Base-by-base conservation (phyloP, 2,329 filamentous ascomycete species). In the Fusarium gaditjirri region DNA sequence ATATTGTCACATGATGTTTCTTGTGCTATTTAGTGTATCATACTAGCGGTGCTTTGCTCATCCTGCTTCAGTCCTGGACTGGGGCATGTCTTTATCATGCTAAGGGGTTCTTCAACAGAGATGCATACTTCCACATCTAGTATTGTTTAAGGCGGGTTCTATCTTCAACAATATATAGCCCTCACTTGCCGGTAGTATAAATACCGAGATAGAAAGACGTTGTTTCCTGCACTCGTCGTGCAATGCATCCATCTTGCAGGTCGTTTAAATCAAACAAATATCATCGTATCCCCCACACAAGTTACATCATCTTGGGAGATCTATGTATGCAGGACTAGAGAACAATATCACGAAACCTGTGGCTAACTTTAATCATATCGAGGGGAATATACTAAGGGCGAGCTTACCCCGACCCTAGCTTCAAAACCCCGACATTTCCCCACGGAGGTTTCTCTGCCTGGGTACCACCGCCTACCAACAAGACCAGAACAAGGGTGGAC, bases 391-490 rank as follows among this genome's bases (percentile, higher is more conserved):
- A 44, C 36, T 31, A 47, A 73, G 49, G 60, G 64, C 56, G 54
- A 67, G 49, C 52, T 71, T 57, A 49, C 70, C 55, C 50, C 66
- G 70, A 68, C 62, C 62, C 57, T 66, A 70, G 70, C 55, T 54
- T 42, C 10, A 25, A 58, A 73, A 71, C 70, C 70, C 70, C 70
- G 70, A 73, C 58, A 71, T 73, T 73, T 73, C 70, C 70, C 70
- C 70, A 73, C 70, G 68, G 58, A 63, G 52, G 46, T 59, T 47
- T 64, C 39, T 43, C 50, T 57, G 38, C 21, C 42, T 42, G 43
- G 42, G 49, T 46, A 59, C 42, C 63, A 59, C 52, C 69, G 50
- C 35, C 60, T 47, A 44, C 67, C 47, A 41, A 49, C 29, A 33
- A 52, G 49, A 39, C 25, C 41, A 57, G 29, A 61, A 44, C 70